These are phyloP conservation scores for Dentipellis sp. DNA, from an alignment of 768 basidiomycete species.

Conservation along the genomic window DNA sequence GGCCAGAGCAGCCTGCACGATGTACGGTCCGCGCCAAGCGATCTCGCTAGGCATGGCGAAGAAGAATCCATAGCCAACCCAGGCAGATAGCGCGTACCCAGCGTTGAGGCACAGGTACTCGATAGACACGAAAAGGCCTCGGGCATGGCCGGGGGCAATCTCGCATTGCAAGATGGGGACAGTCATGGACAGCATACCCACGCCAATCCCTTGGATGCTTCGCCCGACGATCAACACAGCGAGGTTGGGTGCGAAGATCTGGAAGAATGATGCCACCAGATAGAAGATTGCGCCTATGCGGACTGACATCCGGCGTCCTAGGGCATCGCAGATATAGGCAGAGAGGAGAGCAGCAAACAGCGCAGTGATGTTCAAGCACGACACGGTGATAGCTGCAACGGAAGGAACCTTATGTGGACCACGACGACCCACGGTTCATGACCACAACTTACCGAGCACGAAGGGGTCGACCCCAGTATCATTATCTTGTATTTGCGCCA, in stretches of 20 bases:
- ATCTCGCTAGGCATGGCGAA: conserved; percentile 35
- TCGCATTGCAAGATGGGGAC: conserved; percentile 13
- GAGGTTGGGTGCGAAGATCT: conserved; percentile 42
- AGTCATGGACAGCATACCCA: conserved; percentile 38
- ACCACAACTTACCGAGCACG: conserved; percentile 30
- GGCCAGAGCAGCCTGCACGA: conserved; percentile 43
- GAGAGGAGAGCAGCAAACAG: conserved; percentile 34
- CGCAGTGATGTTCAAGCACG: conserved; percentile 42
- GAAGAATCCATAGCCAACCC: conserved; percentile 43
- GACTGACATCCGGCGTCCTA: conserved; percentile 42
- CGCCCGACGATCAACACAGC: conserved; percentile 53
- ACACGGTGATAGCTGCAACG: conserved; percentile 35
- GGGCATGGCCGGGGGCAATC: conserved; percentile 22
- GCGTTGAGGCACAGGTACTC: conserved; percentile 43
- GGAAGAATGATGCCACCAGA: conserved; percentile 38
- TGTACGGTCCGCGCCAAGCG: conserved; percentile 49
- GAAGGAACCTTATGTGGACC: background rate
- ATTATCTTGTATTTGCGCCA: conserved; percentile 33
- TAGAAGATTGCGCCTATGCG: conserved; percentile 42
- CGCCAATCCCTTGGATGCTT: conserved; percentile 62
- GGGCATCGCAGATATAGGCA: conserved; percentile 40
- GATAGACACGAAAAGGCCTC: conserved; percentile 44
- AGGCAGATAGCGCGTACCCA: conserved; percentile 40
- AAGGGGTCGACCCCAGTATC: conserved; percentile 37
- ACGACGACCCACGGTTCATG: background rate